Base-by-base conservation (phyloP, 2,329 filamentous ascomycete species). In the Xylaria sp. region DNA sequence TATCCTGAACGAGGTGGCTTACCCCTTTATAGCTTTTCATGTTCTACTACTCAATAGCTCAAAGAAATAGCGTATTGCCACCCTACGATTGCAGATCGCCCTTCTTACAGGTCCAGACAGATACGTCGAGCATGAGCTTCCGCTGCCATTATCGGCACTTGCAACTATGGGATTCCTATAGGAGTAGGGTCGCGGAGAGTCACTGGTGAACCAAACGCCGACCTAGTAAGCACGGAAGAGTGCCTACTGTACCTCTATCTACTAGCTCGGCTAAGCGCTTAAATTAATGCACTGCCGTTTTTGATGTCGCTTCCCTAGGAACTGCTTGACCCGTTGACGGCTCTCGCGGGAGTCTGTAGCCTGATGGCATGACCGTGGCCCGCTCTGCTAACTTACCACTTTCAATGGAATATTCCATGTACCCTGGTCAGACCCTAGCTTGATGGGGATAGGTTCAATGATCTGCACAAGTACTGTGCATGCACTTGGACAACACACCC, bases 391-490 rank as follows among this genome's bases (percentile, higher is more conserved):
- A 60, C 66, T 62, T 61, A 44, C 58, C 58, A 66, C 57, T 51
- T 13, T 23, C 41, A 51, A 62, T 62, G 37, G 57, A 54, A 62
- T 63, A 57, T 63, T 66, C 66, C 57, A 63, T 62, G 37, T 28
- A 62, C 57, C 66, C 66, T 51, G 23, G 66, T 66, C 66, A 46
- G 37, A 56, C 52, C 52, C 58, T 69, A 66, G 58, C 66, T 69
- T 25, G 37, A 66, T 58, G 52, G 25, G 66, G 63, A 60, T 63
- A 54, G 39, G 39, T 51, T 63, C 25, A 51, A 56, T 60, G 59
- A 60, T 69, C 63, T 51, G 54, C 58, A 62, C 59, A 66, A 60
- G 67, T 69, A 69, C 67, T 64, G 63, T 69, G 57, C 66, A 69
- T 58, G 58, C 63, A 65, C 52, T 52, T 62, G 37, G 44, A 28